Evolutionary conservation across 805 yeast genomes (phyloP).

Genomic region (Pichia ethanolica): DNA sequence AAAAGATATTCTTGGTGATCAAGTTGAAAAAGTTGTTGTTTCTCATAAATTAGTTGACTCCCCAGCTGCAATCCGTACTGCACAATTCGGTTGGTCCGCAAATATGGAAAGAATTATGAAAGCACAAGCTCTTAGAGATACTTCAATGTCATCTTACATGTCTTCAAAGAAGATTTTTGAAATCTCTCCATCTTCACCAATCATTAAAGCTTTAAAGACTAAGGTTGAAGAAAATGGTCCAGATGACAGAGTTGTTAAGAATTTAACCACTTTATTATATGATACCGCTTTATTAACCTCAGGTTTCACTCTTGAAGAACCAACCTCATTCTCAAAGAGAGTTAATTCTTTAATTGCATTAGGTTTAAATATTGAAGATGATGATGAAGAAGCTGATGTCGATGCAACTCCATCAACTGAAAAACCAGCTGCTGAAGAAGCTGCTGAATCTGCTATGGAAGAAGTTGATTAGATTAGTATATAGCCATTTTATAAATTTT

Average conservation of each 20-base stretch:
- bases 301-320: constrained; percentile 98
- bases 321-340: constrained; percentile 94
- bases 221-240: constrained; percentile 97
- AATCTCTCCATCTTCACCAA: constrained; percentile 94
- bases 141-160: constrained; percentile 99
- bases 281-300: constrained; percentile 98
- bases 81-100: constrained; percentile 99
- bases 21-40: constrained; percentile 98
- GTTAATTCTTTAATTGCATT: constrained; percentile 96
- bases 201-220: constrained; percentile 89
- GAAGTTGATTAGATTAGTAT: constrained; percentile 72
- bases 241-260: constrained; percentile 97
- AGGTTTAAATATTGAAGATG: constrained; percentile 92
- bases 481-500: not conserved
- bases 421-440: constrained; percentile 33
- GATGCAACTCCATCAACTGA: constrained; percentile 25
- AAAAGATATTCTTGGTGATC: constrained; percentile 96
- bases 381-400: constrained; percentile 40
- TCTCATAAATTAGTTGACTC: constrained; percentile 96
- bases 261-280: constrained; percentile 89
- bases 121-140: constrained; percentile 99
- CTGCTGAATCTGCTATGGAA: constrained; percentile 94
- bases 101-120: constrained; percentile 99
- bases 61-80: constrained; percentile 99
- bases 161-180: constrained; percentile 98